Percentiles rank a stretch among this genome's conserved stretches.
phyloP scores from a whole-genome alignment of 2,329 filamentous ascomycete species.

The Neofusicoccum umdonicola region DNA sequence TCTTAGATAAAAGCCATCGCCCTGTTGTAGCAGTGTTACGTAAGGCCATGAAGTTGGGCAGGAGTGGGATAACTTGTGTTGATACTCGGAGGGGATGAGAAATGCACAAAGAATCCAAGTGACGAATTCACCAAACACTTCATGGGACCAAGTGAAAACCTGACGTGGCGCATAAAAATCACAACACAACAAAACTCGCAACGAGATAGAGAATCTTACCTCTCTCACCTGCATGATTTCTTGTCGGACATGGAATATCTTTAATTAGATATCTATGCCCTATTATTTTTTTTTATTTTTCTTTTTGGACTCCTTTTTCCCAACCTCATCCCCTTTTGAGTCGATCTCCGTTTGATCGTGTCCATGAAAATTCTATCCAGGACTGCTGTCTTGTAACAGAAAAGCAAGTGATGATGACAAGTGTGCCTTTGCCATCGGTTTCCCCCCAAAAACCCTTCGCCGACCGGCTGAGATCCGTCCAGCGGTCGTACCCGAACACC shows the following conservation, averaged over 20 bases:
- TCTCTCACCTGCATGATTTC: no score
- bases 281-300: constrained; percentile 5
- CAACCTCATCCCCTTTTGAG: background rate
- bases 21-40: no score
- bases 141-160: no score
- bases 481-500: background rate
- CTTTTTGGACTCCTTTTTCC: constrained; percentile 1
- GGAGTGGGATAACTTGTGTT: no score
- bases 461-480: background rate
- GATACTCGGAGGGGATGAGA: no score
- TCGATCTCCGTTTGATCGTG: background rate
- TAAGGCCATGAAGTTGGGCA: no score
- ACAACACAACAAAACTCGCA: no score
- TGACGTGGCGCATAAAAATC: no score
- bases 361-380: background rate
- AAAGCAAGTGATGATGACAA: background rate
- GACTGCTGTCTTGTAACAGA: background rate
- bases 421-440: background rate
- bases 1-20: no score
- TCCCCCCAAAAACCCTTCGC: background rate
- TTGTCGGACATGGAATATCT: constrained; percentile 1
- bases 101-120: no score
- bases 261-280: constrained; percentile 17
- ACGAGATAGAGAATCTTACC: no score
- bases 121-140: no score